These are phyloP conservation scores for Alternaria sp. DNA, from an alignment of 2,329 filamentous ascomycete genomes.

Conservation along the genomic window DNA sequence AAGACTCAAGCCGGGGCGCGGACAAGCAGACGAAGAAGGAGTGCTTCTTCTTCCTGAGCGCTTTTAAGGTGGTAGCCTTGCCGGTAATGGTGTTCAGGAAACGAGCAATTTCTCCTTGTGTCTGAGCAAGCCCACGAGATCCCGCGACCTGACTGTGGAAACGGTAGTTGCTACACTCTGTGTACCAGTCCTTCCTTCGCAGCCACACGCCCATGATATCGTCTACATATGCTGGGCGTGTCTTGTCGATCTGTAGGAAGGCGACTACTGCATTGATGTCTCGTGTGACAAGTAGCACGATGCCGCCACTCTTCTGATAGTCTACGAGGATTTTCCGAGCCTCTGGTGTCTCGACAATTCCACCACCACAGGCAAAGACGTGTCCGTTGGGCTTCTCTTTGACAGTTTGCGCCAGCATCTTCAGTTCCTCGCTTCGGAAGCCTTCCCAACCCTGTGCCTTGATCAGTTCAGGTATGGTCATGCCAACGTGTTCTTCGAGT, in stretches of 20 bases:
- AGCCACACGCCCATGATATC: constrained; percentile 92
- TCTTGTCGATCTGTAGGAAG: constrained; percentile 88
- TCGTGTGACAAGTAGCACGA: constrained; percentile 86
- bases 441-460: constrained; percentile 82
- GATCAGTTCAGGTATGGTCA: constrained; percentile 87
- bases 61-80: constrained; percentile 60
- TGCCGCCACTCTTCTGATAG: constrained; percentile 78
- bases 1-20: constrained; percentile 73
- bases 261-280: constrained; percentile 88
- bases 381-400: constrained; percentile 77
- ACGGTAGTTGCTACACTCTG: constrained; percentile 91
- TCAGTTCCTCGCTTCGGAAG: constrained; percentile 82
- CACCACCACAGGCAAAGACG: constrained; percentile 93
- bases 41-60: constrained; percentile 70
- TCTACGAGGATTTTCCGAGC: constrained; percentile 78
- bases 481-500: constrained; percentile 76
- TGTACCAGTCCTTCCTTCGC: constrained; percentile 87
- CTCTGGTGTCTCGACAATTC: constrained; percentile 85
- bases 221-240: constrained; percentile 88
- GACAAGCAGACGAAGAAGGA: constrained; percentile 96
- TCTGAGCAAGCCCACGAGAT: constrained; percentile 58
- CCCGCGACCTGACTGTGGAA: constrained; percentile 81
- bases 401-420: constrained; percentile 75
- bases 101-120: constrained; percentile 73
- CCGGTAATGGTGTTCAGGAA: constrained; percentile 77